Conservation (phyloP, 129 eudicot genomes). For the Rutidosis leptorrhynchoides region DNA sequence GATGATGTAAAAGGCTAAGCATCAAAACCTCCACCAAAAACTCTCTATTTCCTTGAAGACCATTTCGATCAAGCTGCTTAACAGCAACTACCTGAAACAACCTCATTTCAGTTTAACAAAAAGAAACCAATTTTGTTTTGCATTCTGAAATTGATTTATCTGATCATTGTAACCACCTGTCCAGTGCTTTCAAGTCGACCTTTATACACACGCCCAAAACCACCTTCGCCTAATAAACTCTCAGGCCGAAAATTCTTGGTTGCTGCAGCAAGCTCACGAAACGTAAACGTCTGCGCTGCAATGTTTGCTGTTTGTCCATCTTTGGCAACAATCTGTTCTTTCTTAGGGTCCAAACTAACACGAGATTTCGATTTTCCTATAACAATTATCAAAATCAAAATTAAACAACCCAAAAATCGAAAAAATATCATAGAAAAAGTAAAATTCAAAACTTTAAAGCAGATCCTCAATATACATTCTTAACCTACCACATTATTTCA, state of each 20-base stretch:
- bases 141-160: not conserved
- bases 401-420: not conserved
- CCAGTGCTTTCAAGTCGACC: constrained; percentile 82
- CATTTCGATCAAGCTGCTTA: constrained; percentile 84
- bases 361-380: constrained; percentile 65
- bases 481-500: constrained; percentile 26
- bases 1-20: constrained; percentile 93
- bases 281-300: constrained; percentile 91
- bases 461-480: constrained; percentile 30
- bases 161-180: constrained; percentile 43
- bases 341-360: constrained; percentile 61
- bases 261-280: constrained; percentile 92
- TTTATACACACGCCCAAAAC: constrained; percentile 86
- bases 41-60: constrained; percentile 94
- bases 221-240: constrained; percentile 83
- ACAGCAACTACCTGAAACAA: constrained; percentile 83
- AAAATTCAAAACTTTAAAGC: not conserved
- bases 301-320: constrained; percentile 75
- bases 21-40: constrained; percentile 91
- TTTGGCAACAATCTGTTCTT: constrained; percentile 57
- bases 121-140: not conserved
- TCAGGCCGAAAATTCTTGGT: constrained; percentile 81
- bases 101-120: constrained; percentile 18
- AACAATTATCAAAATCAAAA: constrained; percentile 11
- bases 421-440: not conserved